A percentile compares a stretch with the other conserved stretches of the same genome.
These are phyloP conservation scores for Acer negundo DNA, from an alignment of 345 rosid genomes.

Conservation along the genomic window DNA sequence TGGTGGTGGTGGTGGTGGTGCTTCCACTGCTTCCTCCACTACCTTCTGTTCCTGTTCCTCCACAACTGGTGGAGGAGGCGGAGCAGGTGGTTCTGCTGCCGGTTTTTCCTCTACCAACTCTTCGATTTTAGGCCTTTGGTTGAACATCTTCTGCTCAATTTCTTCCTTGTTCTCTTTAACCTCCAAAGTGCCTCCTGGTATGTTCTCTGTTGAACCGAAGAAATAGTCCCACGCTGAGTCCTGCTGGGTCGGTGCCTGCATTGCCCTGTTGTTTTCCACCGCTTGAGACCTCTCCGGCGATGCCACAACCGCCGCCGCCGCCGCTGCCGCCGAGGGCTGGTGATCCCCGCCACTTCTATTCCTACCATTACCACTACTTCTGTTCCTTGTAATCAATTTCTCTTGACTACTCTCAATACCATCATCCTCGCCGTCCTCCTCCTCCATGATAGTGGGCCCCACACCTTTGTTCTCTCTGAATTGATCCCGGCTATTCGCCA, in stretches of 20 bases:
- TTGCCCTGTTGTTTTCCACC: constrained; percentile 18
- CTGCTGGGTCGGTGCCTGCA: constrained; percentile 29
- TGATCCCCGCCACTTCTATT: constrained; percentile 28
- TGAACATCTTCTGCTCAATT: constrained; percentile 34
- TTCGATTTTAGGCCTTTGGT: constrained; percentile 36
- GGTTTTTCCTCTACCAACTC: constrained; percentile 26
- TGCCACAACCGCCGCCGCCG: background rate
- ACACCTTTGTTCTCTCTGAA: constrained; percentile 22
- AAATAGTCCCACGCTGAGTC: constrained; percentile 40
- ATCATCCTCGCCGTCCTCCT: constrained; percentile 48
- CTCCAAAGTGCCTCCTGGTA: constrained; percentile 67
- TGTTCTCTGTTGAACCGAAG: constrained; percentile 46
- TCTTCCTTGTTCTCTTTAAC: constrained; percentile 36
- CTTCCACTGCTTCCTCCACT: constrained; percentile 10
- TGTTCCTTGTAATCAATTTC: constrained; percentile 51
- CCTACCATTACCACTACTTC: constrained; percentile 41
- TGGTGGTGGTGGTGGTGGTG: background rate
- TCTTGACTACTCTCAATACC: constrained; percentile 31
- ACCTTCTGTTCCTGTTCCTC: constrained; percentile 17
- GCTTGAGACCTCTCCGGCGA: constrained; percentile 2
- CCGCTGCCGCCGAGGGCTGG: constrained; percentile 15
- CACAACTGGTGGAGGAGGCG: background rate
- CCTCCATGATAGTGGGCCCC: constrained; percentile 57
- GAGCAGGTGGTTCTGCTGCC: background rate
- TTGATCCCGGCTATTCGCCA: constrained; percentile 40